Evolutionary conservation across 768 basidiomycete species (phyloP).

Genomic region (Roridomyces roridus): DNA sequence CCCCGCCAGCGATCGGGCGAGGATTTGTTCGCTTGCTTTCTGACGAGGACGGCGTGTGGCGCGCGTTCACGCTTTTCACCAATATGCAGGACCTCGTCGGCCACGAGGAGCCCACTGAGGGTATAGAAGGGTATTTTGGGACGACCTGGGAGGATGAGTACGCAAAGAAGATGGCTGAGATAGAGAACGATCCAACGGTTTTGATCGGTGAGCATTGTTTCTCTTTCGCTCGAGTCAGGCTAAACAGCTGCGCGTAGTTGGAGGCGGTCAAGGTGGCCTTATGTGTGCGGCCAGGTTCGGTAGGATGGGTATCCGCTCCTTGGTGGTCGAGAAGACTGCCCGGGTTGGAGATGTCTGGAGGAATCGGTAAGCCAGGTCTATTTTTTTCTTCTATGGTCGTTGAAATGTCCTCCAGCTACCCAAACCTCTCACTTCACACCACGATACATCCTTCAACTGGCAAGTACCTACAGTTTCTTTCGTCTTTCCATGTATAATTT

Average conservation of each 20-base stretch:
- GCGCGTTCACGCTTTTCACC: slow-evolving; percentile 24
- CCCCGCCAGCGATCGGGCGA: slow-evolving; percentile 22
- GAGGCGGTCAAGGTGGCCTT: slow-evolving; percentile 61
- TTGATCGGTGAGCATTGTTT: slow-evolving; percentile 18
- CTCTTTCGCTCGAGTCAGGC: neutral
- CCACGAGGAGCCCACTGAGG: slow-evolving; percentile 25
- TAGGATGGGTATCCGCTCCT: slow-evolving; percentile 46
- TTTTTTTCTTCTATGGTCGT: slow-evolving; percentile 37
- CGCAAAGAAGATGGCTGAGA: slow-evolving; percentile 15
- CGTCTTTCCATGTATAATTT: neutral
- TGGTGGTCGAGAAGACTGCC: slow-evolving; percentile 54
- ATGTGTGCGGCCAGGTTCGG: slow-evolving; percentile 60
- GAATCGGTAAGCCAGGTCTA: slow-evolving; percentile 44
- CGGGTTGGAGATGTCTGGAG: slow-evolving; percentile 52
- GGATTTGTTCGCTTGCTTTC: slow-evolving; percentile 24
- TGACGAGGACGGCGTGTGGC: slow-evolving; percentile 23
- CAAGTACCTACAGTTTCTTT: neutral
- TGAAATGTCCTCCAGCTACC: slow-evolving; percentile 1
- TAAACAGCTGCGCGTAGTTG: slow-evolving; percentile 28
- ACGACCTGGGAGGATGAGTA: slow-evolving; percentile 22
- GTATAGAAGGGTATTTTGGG: slow-evolving; percentile 14
- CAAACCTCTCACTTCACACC: slow-evolving; percentile 21
- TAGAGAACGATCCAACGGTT: slow-evolving; percentile 29
- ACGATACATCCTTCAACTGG: slow-evolving; percentile 9
- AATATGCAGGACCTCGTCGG: slow-evolving; percentile 23